These are phyloP conservation scores for Rhizoctonia solani DNA, from an alignment of 1,284 basidiomycete species.

Conservation along the genomic window DNA sequence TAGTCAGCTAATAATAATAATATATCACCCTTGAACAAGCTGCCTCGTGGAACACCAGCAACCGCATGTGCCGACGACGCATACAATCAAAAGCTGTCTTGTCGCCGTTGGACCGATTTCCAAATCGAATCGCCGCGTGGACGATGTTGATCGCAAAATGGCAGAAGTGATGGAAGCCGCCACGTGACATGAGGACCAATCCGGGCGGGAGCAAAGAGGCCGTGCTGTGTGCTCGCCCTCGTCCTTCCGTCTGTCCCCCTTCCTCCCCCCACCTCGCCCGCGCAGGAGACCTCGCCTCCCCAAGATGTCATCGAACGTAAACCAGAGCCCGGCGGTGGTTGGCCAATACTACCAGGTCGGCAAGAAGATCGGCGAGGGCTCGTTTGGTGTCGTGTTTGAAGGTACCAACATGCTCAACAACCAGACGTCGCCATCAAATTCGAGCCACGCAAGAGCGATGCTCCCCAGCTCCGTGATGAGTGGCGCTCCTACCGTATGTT, in stretches of 20 bases:
- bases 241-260: background rate
- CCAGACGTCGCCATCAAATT: conserved; percentile 98
- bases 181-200: conserved; percentile 17
- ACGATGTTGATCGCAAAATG: too few species aligned
- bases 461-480: conserved; percentile 94
- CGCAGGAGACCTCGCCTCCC: background rate
- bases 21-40: too few species aligned
- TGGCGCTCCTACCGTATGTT: conserved; percentile 97
- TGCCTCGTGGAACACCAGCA: too few species aligned
- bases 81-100: too few species aligned
- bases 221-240: background rate
- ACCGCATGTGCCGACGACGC: too few species aligned
- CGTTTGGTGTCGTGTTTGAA: conserved; percentile 68
- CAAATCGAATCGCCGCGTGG: too few species aligned
- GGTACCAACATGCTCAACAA: conserved; percentile 89
- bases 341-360: conserved; percentile 79
- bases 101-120: too few species aligned
- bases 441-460: conserved; percentile 95
- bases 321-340: conserved; percentile 47
- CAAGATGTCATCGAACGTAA: conserved; percentile 14
- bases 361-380: conserved; percentile 71
- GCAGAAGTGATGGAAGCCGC: background rate
- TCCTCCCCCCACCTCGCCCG: background rate
- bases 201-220: conserved; percentile 20
- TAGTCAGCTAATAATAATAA: too few species aligned